phyloP scores from a whole-genome alignment of 2,329 filamentous ascomycete genomes.

The Fusarium praegraminearum region DNA sequence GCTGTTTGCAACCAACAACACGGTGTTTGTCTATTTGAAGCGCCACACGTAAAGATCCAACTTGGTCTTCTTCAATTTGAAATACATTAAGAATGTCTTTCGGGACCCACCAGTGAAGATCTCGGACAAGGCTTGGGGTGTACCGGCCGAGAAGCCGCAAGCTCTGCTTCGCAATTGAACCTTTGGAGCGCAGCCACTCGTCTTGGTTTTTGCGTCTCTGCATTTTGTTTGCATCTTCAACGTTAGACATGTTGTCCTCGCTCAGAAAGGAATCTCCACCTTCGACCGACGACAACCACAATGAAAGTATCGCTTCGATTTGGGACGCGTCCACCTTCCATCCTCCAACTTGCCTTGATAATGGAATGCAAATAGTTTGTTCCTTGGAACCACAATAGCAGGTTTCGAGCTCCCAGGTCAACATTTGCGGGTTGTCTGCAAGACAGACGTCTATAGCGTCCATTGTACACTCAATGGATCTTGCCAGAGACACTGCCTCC shows the following conservation, averaged over 20 bases:
- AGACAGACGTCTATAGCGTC: background rate
- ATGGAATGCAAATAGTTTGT: background rate
- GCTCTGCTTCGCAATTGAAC: background rate
- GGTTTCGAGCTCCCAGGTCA: background rate
- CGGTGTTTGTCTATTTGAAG: fast-evolving
- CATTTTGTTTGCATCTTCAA: fast-evolving
- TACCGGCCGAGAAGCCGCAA: background rate
- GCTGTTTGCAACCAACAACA: background rate
- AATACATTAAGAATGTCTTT: background rate
- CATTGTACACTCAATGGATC: background rate
- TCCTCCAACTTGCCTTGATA: background rate
- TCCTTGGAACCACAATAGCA: background rate
- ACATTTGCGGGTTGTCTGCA: fast-evolving
- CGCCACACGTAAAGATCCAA: background rate
- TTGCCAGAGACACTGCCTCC: background rate
- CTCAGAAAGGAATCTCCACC: fast-evolving
- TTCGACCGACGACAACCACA: background rate
- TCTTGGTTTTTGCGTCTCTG: background rate
- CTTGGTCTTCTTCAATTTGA: background rate
- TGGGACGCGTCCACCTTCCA: background rate
- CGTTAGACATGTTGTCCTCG: too few species aligned
- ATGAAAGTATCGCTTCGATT: background rate
- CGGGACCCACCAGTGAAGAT: background rate
- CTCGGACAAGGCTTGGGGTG: background rate
- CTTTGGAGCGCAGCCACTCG: fast-evolving